Evolutionary conservation across 768 basidiomycete species (phyloP).

Genomic region (Pholiota conissans): DNA sequence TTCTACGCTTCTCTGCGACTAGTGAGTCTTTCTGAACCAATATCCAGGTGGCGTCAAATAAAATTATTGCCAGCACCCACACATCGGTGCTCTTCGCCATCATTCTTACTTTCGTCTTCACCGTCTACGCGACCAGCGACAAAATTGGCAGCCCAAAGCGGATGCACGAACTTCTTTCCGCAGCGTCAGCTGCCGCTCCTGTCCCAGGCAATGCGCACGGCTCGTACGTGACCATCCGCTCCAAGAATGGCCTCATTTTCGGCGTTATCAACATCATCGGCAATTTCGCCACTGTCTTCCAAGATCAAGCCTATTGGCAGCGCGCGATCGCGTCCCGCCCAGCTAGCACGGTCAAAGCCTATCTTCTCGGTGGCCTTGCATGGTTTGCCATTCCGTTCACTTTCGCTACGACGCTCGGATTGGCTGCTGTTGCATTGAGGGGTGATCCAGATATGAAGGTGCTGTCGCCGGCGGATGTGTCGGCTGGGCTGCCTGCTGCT

Average conservation of each 20-base stretch:
- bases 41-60: background rate
- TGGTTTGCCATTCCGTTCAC: conserved; percentile 93
- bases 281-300: conserved; percentile 66
- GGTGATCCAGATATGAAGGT: conserved; percentile 55
- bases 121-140: conserved; percentile 75
- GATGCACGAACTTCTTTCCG: conserved; percentile 81
- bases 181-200: conserved; percentile 53
- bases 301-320: conserved; percentile 86
- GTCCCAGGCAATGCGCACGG: conserved; percentile 84
- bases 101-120: conserved; percentile 74
- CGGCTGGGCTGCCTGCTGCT: conserved; percentile 85
- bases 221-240: conserved; percentile 81
- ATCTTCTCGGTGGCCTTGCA: conserved; percentile 83
- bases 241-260: conserved; percentile 77
- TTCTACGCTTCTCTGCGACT: conserved; percentile 83
- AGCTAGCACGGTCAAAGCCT: conserved; percentile 86
- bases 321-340: conserved; percentile 87
- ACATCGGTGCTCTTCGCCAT: conserved; percentile 86
- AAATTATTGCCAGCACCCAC: conserved; percentile 58
- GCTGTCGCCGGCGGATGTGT: conserved; percentile 62
- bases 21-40: conserved; percentile 44
- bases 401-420: conserved; percentile 84
- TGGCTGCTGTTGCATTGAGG: conserved; percentile 81
- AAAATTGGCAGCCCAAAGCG: conserved; percentile 76
- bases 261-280: conserved; percentile 88